These are phyloP conservation scores for Blastobotrys capitulatus DNA, from an alignment of 1,139 yeast genomes.

Conservation along the genomic window DNA sequence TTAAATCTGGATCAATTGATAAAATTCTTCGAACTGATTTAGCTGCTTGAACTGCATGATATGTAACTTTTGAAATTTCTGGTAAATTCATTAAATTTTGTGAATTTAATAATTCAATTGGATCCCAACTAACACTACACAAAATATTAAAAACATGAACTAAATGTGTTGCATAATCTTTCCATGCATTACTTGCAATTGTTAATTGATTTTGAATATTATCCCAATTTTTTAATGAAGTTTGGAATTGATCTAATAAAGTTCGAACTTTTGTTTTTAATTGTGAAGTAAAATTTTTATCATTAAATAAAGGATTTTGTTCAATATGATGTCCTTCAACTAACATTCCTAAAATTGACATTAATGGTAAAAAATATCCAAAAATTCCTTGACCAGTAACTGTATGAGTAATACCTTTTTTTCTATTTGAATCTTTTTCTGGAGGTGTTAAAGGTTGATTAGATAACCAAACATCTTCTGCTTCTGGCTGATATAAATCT, in stretches of 20 bases:
- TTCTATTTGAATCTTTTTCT: conserved; percentile 22
- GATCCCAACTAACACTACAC: conserved; percentile 26
- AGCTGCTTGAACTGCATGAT: conserved; percentile 28
- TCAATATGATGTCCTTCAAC: conserved; percentile 24
- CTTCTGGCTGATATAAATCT: conserved; percentile 34
- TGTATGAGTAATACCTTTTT: conserved; percentile 19
- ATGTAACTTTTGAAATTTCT: conserved; percentile 23
- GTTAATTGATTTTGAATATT: conserved; percentile 15
- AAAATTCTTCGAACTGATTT: conserved; percentile 26
- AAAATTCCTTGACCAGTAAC: conserved; percentile 26
- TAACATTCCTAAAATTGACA: conserved; percentile 26
- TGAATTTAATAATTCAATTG: conserved; percentile 23
- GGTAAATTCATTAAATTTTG: conserved; percentile 25
- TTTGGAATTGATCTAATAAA: conserved; percentile 22
- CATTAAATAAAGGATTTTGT: conserved; percentile 21
- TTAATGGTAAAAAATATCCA: conserved; percentile 26
- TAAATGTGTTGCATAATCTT: conserved; percentile 24
- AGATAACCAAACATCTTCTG: conserved; percentile 34
- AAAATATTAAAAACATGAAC: conserved; percentile 26
- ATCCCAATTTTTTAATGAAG: conserved; percentile 23
- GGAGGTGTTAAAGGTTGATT: conserved; percentile 22
- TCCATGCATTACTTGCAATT: conserved; percentile 24
- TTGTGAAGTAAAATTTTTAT: conserved; percentile 16
- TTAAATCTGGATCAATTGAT: conserved; percentile 29
- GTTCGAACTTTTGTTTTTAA: conserved; percentile 17